Evolutionary conservation across 257 asterid genomes (phyloP), one percentile per base, ranked within the genome.

Genomic region (Plantago major): DNA sequence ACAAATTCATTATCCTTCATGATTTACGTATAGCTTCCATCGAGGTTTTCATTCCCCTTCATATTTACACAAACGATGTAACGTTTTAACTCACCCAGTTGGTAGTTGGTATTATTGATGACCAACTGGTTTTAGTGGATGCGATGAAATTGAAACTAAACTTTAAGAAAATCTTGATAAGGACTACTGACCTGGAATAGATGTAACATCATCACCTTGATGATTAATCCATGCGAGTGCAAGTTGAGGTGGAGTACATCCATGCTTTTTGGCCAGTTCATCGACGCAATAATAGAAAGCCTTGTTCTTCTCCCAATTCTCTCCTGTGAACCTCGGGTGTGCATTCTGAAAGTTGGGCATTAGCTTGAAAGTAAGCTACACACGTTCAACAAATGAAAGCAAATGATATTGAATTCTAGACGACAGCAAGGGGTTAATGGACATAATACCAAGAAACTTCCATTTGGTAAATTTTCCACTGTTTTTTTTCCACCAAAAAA

Each of bases 201-300:
- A 80, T 5, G 78, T 68, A 40, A 78, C 80, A 52, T 74, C 76
- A 12, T 64, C 66, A 44, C 84, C 84, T 62, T 78, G 84, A 66
- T 78, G 76, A 78, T 78, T 81, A 14, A 78, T 69, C 84, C 84
- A 78, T 10, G 81, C 84, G 59, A 78, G 57, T 1, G 81, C 81
- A 3, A 78, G 78, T 65, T 78, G 84, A 47, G 84, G 62, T 0
- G 72, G 63, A 19, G 79, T 75, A 65, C 81, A 78, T 16, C 81
- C 78, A 54, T 75, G 75, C 67, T 47, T 72, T 0, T n/a, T 19
- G 49, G 84, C 79, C 40, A 75, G 58, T 6, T 55, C n/a, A 9
- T 63, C 69, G 9, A 79, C 77, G n/a, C 63, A 33, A 55, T 79
- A 77, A 3, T 33, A 79, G 57, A 75, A 11, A 9, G 58, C 60